A percentile compares a stretch with the other conserved stretches of the same genome.
Conservation (phyloP, 2,329 filamentous ascomycete genomes). For the Fonsecaea monophora region DNA sequence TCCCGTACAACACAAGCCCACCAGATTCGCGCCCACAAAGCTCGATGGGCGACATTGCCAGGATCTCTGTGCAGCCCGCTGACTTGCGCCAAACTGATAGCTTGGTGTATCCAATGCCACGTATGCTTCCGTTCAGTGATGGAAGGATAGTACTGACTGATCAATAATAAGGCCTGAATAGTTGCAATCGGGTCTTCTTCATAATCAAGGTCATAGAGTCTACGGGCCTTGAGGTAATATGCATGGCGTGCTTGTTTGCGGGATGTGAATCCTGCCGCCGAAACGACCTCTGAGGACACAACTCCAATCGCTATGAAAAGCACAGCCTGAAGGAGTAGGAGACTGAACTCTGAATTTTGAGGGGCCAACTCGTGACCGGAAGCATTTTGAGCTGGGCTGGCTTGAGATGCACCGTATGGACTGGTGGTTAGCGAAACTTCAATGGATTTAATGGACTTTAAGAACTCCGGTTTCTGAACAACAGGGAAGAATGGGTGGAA, state of each 20-base stretch:
- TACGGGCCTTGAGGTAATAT: constrained; percentile 77
- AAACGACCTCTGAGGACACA: constrained; percentile 51
- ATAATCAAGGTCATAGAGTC: constrained; percentile 93
- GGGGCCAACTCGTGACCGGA: background rate
- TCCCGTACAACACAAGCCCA: constrained; percentile 18
- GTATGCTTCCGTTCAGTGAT: constrained; percentile 21
- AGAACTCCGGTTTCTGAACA: constrained; percentile 6
- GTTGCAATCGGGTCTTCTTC: constrained; percentile 86
- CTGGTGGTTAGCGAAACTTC: background rate
- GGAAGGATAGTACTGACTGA: constrained; percentile 59
- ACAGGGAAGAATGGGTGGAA: constrained; percentile 21
- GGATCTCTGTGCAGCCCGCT: constrained; percentile 18
- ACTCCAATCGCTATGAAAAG: constrained; percentile 93
- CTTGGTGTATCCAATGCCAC: constrained; percentile 23
- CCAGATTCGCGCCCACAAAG: constrained; percentile 18
- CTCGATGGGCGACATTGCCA: constrained; percentile 13
- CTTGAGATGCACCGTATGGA: background rate
- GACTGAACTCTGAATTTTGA: constrained; percentile 62
- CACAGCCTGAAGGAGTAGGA: constrained; percentile 88
- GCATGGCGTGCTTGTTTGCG: constrained; percentile 79
- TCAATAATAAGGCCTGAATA: constrained; percentile 86
- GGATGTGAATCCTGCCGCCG: constrained; percentile 10
- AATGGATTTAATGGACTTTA: constrained; percentile 1
- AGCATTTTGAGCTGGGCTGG: background rate
- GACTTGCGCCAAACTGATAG: constrained; percentile 14